phyloP scores from a whole-genome alignment of 2,329 filamentous ascomycete genomes.

The Aspergillus glaucus region DNA sequence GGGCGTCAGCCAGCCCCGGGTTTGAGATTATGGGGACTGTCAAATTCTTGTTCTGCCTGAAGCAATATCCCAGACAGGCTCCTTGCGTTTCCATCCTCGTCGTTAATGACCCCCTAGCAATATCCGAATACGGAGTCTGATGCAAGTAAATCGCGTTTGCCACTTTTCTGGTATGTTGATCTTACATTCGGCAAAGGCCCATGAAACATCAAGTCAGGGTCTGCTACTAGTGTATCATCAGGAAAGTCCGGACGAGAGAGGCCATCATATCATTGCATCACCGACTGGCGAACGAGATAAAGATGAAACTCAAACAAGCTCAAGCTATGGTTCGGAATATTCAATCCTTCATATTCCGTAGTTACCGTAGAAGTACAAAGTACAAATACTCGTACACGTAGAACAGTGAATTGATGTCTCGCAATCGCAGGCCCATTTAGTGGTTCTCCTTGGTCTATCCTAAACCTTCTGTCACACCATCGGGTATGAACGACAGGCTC shows the following conservation, averaged over 20 bases:
- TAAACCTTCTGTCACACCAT: not conserved
- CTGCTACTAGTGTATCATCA: not conserved
- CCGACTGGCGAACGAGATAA: not conserved
- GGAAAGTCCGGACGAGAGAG: not conserved
- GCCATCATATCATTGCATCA: not conserved
- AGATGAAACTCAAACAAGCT: not conserved
- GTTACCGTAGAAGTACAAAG: not conserved
- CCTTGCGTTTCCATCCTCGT: too few species aligned
- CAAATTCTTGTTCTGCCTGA: too few species aligned
- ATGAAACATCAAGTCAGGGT: not conserved
- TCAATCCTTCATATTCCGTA: not conserved
- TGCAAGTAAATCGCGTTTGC: too few species aligned
- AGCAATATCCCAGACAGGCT: too few species aligned
- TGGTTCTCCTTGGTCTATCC: not conserved
- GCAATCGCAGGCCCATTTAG: not conserved
- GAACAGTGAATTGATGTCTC: not conserved
- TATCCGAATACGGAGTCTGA: too few species aligned
- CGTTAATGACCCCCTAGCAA: too few species aligned
- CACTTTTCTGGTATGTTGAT: too few species aligned
- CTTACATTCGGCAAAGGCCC: too few species aligned
- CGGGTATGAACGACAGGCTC: not conserved
- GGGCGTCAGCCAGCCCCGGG: too few species aligned
- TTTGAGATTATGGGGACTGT: too few species aligned
- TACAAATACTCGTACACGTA: not conserved
- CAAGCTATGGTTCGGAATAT: not conserved